These are phyloP conservation scores for Penicillium rolfsii DNA, from an alignment of 2,329 filamentous ascomycete species.

Conservation along the genomic window DNA sequence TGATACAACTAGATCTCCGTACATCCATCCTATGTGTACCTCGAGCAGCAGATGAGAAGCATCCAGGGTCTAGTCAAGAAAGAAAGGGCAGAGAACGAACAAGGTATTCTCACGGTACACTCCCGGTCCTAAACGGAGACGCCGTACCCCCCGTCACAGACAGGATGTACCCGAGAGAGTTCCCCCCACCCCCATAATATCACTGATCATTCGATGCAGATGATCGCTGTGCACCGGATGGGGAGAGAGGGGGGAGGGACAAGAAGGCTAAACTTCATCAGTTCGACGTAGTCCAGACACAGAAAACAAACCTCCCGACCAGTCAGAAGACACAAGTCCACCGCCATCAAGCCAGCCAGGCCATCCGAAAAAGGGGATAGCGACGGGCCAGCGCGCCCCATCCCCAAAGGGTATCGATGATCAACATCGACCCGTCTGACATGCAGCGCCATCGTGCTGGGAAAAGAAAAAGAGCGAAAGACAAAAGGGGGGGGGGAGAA, in stretches of 20 bases:
- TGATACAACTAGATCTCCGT: background rate
- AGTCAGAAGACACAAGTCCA: slow-evolving; percentile 1
- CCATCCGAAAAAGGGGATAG: background rate
- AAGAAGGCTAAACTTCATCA: slow-evolving; percentile 1
- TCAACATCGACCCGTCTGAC: slow-evolving; percentile 25
- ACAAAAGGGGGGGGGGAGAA: background rate
- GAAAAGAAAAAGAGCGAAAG: background rate
- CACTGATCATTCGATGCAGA: background rate
- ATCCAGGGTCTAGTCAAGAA: background rate
- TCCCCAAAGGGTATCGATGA: slow-evolving; percentile 17
- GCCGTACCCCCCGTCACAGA: slow-evolving; percentile 1
- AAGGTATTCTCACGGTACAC: background rate
- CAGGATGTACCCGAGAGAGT: background rate
- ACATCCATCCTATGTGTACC: background rate
- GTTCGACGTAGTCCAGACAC: background rate
- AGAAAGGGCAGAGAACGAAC: background rate
- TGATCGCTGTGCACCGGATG: slow-evolving; percentile 4
- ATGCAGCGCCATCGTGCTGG: slow-evolving; percentile 19
- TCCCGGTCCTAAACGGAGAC: background rate
- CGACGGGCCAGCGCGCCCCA: slow-evolving; percentile 5
- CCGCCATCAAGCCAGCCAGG: slow-evolving; percentile 1
- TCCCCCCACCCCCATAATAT: too few species aligned
- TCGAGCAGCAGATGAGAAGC: background rate
- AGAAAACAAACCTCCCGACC: background rate
- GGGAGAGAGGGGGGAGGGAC: background rate